Base-by-base conservation (phyloP, 768 basidiomycete species). In the Tylopilus sp. region DNA sequence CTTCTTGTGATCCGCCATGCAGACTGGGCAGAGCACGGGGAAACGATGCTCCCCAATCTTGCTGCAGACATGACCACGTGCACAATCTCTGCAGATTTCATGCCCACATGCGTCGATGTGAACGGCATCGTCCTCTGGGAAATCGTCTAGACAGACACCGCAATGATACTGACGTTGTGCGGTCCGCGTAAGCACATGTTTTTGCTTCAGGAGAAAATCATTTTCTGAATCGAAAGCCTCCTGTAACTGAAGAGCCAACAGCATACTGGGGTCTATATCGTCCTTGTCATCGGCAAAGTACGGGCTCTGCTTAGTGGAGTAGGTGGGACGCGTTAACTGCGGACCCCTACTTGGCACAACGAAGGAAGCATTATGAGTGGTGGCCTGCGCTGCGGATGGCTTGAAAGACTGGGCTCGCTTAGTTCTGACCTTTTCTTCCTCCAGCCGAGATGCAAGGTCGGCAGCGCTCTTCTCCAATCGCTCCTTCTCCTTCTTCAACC, bases 21-120 rank as follows among this genome's bases (percentile, higher is more conserved):
- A 87, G 13, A 76, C 63, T 0, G 85, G 86, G 59, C 85, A 87
- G 19, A 78, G 64, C 10, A 86, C 79, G 1, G 85, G 85, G 48
- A 77, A 85, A 14, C 74, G 75, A 53, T 73, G 74, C 37, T 82
- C 79, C n/a, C 71, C 69, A 26, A 86, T 72, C 63, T 78, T 78
- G 17, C 74, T 62, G n/a, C 55, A 58, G 14, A 79, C 70, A 52
- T 83, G 76, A 4, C 63, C 58, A 24, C 63, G 69, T 9, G 81
- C 57, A 54, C 86, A 86, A 7, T 72, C 69, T 44, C 79, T 75
- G 63, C 86, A 86, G 55, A 82, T 78, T 4, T 63, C 56, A 59
- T 87, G 84, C 16, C 62, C 63, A 50, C 85, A 87, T 2, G 25
- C 59, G 6, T 66, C 71, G 30, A 83, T 65, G 3, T 57, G 61